Evolutionary conservation across 2,329 filamentous ascomycete species (phyloP).

Genomic region (Conoideocrella luteorostrata): DNA sequence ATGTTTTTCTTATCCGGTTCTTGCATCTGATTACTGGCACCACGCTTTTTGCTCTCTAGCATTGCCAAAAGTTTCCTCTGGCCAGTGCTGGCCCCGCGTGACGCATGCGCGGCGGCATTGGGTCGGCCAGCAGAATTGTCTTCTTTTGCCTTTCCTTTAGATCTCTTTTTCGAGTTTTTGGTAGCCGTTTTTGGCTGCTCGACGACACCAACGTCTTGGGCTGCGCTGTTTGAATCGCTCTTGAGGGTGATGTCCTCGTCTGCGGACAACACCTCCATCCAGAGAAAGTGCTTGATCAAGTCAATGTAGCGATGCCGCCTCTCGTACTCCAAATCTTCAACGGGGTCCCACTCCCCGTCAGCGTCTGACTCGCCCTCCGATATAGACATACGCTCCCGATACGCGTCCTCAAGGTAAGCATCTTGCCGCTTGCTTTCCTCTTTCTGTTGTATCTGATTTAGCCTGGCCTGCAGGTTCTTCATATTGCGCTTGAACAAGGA

Average conservation of each 20-base stretch:
- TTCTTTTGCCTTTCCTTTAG: constrained; percentile 11
- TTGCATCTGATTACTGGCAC: neutral
- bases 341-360: constrained; percentile 21
- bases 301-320: constrained; percentile 20
- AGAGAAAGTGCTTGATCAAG: constrained; percentile 23
- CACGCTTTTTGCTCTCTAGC: neutral
- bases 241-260: neutral
- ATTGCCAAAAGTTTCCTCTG: neutral
- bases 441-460: constrained; percentile 13
- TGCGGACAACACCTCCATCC: constrained; percentile 13
- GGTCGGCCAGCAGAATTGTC: too few relatives aligned
- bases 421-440: constrained; percentile 22
- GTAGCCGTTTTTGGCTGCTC: neutral
- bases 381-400: constrained; percentile 16
- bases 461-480: constrained; percentile 17
- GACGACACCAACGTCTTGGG: neutral
- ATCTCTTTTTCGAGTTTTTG: constrained; percentile 15
- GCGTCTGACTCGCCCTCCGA: constrained; percentile 13
- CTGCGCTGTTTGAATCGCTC: neutral
- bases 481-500: constrained; percentile 20
- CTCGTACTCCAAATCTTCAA: constrained; percentile 18
- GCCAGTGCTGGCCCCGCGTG: neutral
- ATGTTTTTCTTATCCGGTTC: constrained; percentile 22
- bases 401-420: constrained; percentile 21
- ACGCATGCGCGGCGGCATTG: too few relatives aligned